These are phyloP conservation scores for Debaryomyces coudertii DNA, from an alignment of 1,139 yeast genomes.

Conservation along the genomic window DNA sequence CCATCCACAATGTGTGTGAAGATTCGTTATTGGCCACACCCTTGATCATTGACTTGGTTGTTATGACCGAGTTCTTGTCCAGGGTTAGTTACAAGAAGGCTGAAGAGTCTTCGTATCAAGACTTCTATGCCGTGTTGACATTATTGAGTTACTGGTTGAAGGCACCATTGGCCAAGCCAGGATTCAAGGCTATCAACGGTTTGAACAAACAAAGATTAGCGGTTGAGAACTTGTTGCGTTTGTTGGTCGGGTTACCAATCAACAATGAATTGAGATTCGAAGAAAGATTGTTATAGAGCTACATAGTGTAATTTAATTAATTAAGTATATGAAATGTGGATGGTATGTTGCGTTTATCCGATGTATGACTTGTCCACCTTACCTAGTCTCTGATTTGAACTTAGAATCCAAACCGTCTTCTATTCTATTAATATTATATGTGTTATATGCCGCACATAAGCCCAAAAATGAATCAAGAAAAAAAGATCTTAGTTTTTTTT, in stretches of 20 bases:
- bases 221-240: conserved; percentile 85
- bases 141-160: conserved; percentile 94
- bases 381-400: no score
- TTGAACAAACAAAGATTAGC: conserved; percentile 94
- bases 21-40: conserved; percentile 96
- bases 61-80: conserved; percentile 86
- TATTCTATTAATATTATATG: no score
- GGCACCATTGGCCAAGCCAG: conserved; percentile 93
- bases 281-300: conserved; percentile 61
- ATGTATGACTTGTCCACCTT: no score
- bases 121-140: conserved; percentile 82
- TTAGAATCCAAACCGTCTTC: no score
- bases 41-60: conserved; percentile 85
- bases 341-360: neutral
- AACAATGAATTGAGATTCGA: conserved; percentile 92
- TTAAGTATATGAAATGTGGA: neutral
- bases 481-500: no score
- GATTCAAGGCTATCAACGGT: conserved; percentile 89
- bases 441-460: no score
- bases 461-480: no score
- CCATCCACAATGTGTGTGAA: conserved; percentile 94
- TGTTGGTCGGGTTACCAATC: conserved; percentile 87
- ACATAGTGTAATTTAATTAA: neutral
- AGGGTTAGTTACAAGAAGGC: conserved; percentile 77
- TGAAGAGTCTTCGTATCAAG: conserved; percentile 52